Evolutionary conservation across 2,329 filamentous ascomycete species (phyloP).

Genomic region (Trichoderma afroharzianum): DNA sequence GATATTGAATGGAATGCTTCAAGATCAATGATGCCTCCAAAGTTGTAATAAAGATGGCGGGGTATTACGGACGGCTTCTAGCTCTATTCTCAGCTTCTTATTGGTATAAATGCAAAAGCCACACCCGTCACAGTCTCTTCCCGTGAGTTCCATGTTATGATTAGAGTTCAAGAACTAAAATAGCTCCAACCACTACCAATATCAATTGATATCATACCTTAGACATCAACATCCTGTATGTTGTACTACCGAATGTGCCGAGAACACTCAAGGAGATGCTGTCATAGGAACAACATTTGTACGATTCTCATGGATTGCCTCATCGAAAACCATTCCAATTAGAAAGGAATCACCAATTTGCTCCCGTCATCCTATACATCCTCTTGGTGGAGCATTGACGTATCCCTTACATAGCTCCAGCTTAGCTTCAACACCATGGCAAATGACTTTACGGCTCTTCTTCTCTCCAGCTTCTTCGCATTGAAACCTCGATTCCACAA

Average conservation of each 20-base stretch:
- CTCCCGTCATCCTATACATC: neutral
- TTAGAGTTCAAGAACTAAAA: neutral
- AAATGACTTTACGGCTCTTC: neutral
- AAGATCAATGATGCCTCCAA: neutral
- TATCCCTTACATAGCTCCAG: neutral
- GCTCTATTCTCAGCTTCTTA: neutral
- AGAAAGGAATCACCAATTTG: neutral
- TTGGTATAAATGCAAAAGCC: neutral
- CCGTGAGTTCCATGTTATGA: too few species aligned
- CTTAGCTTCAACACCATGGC: neutral
- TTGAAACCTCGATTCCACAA: neutral
- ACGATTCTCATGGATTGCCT: neutral
- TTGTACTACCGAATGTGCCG: neutral
- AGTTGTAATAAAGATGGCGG: neutral
- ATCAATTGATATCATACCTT: too few species aligned
- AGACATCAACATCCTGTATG: too few species aligned
- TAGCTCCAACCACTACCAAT: neutral
- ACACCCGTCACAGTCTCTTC: neutral
- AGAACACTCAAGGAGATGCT: neutral
- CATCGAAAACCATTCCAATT: accelerated
- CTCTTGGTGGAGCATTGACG: neutral
- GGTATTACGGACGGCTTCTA: neutral
- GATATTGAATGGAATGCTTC: neutral
- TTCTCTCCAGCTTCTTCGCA: neutral
- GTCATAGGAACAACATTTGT: neutral